Percentiles rank a stretch among this genome's conserved stretches.
Conservation (phyloP, 345 rosid genomes). For the Chamaenerion angustifolium region DNA sequence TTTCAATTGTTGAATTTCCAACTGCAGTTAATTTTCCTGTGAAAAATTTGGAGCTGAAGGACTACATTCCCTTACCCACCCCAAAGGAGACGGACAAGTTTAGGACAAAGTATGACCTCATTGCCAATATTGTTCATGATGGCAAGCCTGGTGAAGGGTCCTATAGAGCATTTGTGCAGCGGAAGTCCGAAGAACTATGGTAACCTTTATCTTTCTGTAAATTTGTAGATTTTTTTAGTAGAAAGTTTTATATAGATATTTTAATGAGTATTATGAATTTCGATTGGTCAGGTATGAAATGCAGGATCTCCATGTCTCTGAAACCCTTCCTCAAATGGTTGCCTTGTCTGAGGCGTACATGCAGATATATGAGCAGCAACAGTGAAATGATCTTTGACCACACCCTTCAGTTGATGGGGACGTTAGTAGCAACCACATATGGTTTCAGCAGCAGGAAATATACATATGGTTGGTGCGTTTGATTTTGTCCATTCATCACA, state of each 20-base stretch:
- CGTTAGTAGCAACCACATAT: too few relatives aligned
- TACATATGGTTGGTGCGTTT: too few relatives aligned
- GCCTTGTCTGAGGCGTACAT: constrained; percentile 88
- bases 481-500: too few relatives aligned
- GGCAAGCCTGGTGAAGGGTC: constrained; percentile 88
- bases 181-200: constrained; percentile 92
- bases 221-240: background rate
- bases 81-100: constrained; percentile 45
- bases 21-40: constrained; percentile 88
- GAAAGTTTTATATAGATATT: background rate
- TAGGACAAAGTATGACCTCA: constrained; percentile 75
- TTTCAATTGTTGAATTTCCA: background rate
- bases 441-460: too few relatives aligned
- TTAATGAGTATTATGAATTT: background rate
- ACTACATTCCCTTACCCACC: constrained; percentile 75
- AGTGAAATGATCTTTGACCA: constrained; percentile 11
- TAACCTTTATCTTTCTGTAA: constrained; percentile 11
- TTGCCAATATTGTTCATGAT: constrained; percentile 93
- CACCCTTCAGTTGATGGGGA: too few relatives aligned
- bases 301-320: constrained; percentile 95
- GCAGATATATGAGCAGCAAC: constrained; percentile 96
- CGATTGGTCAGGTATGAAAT: constrained; percentile 69
- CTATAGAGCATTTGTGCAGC: constrained; percentile 94
- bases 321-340: constrained; percentile 97
- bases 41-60: constrained; percentile 82